Evolutionary conservation across 2,329 filamentous ascomycete genomes (phyloP), one percentile per base, ranked within the genome.

Genomic region (Trichoderma sp.): DNA sequence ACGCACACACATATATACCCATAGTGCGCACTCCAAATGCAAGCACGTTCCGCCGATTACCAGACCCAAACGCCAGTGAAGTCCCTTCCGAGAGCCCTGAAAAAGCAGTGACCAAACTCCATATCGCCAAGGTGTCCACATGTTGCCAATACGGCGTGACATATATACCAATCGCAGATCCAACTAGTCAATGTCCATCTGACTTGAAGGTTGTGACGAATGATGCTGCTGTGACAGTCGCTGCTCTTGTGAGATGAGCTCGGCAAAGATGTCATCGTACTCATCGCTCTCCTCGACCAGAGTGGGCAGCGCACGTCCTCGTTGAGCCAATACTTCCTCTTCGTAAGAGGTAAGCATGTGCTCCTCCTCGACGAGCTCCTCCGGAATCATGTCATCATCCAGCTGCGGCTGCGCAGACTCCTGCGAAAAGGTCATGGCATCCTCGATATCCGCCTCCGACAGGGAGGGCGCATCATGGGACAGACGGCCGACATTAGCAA

Each of bases 261-360:
- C 77, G 14, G 73, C 76, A 67, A 97, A 89, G 10, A 88, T 75
- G 54, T 81, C 77, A 68, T 89, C 86, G 70, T 88, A 89, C 50
- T 88, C 85, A 52, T 88, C 85, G 60, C 88, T 85, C 0, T 64
- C 41, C 10, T 61, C 58, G 24, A 78, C 81, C 39, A 80, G 74
- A 0, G 74, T 72, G 9, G 75, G 71, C 2, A 79, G 77, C 7
- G 72, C 70, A 15, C 75, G 76, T n/a, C 70, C 72, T 41, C 69
- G 71, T 12, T 69, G 57, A 5, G 68, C 43, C 44, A 65, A 48
- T 45, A 65, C 60, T 24, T 72, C 69, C 43, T 74, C 71, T 66
- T 81, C 75, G 69, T 79, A 82, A 21, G 81, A 80, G 30, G 80
- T 79, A 26, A 88, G 68, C 74, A 88, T 77, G 5, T 84, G 83